Evolutionary conservation across 257 asterid species (phyloP).

Genomic region (Solanum lycopersicoides): DNA sequence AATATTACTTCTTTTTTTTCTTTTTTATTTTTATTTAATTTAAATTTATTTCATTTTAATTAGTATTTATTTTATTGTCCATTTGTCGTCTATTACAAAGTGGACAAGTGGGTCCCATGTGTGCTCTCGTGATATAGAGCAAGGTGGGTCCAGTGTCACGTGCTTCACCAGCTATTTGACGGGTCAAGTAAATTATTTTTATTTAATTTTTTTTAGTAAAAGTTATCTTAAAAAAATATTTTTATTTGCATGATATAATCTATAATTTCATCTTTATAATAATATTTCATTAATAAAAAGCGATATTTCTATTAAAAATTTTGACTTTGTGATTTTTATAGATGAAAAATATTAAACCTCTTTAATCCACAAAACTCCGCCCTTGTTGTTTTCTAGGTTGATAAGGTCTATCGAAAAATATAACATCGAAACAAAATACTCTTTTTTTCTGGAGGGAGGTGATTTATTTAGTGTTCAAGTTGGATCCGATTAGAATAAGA

Average conservation of each 20-base stretch:
- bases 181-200: neutral
- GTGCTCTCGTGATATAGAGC: slow-evolving; percentile 6
- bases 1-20: neutral
- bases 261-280: neutral
- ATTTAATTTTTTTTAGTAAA: too few relatives aligned
- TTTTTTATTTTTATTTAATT: neutral
- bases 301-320: too few relatives aligned
- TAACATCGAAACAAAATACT: too few relatives aligned
- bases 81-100: neutral
- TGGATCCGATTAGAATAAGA: too few relatives aligned
- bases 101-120: neutral
- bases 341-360: neutral
- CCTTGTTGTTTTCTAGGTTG: neutral
- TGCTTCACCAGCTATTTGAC: neutral
- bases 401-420: neutral
- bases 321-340: too few relatives aligned
- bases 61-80: too few relatives aligned
- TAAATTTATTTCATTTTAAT: neutral
- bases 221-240: too few relatives aligned
- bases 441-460: too few relatives aligned
- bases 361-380: neutral
- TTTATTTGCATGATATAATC: neutral
- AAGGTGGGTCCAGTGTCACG: neutral
- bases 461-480: too few relatives aligned
- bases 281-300: too few relatives aligned